Percentiles rank a stretch among this genome's conserved stretches.
These are phyloP conservation scores for Teunomyces cretensis DNA, from an alignment of 805 yeast genomes.

Conservation along the genomic window DNA sequence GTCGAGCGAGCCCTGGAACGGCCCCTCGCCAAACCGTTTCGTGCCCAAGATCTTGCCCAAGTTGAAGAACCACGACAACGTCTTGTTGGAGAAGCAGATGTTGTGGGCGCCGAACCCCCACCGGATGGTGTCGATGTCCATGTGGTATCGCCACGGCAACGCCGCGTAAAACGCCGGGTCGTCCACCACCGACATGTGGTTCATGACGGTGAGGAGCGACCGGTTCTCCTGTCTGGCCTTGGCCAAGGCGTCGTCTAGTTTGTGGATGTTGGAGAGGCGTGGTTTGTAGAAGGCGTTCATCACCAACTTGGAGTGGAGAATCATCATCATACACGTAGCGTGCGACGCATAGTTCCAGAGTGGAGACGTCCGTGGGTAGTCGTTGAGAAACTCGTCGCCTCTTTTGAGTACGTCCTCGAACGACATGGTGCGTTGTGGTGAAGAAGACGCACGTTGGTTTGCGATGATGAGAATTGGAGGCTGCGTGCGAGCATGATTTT, in stretches of 20 bases:
- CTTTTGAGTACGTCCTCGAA: slow-evolving; percentile 63
- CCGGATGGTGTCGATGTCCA: slow-evolving; percentile 64
- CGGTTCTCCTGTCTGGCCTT: slow-evolving; percentile 66
- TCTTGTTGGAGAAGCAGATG: slow-evolving; percentile 68
- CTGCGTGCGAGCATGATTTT: neutral
- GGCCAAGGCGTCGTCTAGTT: slow-evolving; percentile 62
- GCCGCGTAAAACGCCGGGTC: slow-evolving; percentile 91
- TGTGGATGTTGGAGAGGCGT: slow-evolving; percentile 57
- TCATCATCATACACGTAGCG: slow-evolving; percentile 64
- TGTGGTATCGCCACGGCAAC: slow-evolving; percentile 68
- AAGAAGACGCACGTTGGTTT: neutral
- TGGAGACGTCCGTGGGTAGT: slow-evolving; percentile 57
- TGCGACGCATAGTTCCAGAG: slow-evolving; percentile 72
- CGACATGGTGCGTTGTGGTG: slow-evolving; percentile 48
- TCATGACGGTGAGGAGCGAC: slow-evolving; percentile 82
- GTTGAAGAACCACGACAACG: slow-evolving; percentile 65
- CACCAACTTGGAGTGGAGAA: slow-evolving; percentile 61
- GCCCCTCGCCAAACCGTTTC: slow-evolving; percentile 87
- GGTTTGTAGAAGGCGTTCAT: slow-evolving; percentile 65
- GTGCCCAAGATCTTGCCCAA: slow-evolving; percentile 88
- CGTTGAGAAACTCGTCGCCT: slow-evolving; percentile 68
- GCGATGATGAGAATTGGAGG: neutral
- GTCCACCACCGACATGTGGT: slow-evolving; percentile 89
- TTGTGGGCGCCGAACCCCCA: slow-evolving; percentile 97
- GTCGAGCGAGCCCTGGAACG: slow-evolving; percentile 87